phyloP scores from a whole-genome alignment of 2,329 filamentous ascomycete species.

The Penicillium verrucosum region DNA sequence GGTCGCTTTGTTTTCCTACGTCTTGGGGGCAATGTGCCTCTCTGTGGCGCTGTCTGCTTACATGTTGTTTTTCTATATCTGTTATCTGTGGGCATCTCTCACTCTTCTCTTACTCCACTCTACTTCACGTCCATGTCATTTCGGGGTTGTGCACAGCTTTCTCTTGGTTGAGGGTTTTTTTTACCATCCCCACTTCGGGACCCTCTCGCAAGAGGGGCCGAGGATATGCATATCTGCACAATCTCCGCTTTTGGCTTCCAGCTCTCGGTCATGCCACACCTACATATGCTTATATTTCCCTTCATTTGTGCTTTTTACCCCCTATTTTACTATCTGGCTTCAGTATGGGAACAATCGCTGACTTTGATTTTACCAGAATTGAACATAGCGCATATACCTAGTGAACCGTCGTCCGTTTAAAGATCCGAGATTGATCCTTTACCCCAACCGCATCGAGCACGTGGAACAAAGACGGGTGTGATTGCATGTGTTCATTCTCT shows the following conservation, averaged over 20 bases:
- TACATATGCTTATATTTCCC: background rate
- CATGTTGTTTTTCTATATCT: background rate
- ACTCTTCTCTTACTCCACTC: background rate
- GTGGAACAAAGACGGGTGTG: constrained; percentile 20
- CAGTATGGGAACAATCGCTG: background rate
- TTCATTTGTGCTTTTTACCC: background rate
- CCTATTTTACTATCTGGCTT: background rate
- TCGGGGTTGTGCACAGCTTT: background rate
- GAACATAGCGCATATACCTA: constrained; percentile 15
- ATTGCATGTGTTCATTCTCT: constrained; percentile 7
- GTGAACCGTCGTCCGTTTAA: constrained; percentile 5
- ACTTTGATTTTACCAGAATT: background rate
- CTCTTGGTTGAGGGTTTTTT: background rate
- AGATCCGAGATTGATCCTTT: constrained; percentile 7
- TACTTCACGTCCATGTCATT: background rate
- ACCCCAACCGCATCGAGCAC: constrained; percentile 3
- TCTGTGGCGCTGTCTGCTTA: background rate
- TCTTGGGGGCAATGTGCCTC: background rate
- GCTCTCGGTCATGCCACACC: constrained; percentile 1
- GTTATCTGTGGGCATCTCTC: background rate
- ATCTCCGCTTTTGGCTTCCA: constrained; percentile 1
- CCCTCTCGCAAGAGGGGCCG: constrained; percentile 3
- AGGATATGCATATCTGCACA: constrained; percentile 1
- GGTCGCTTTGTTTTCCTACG: background rate
- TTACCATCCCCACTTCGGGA: background rate